Conservation (phyloP, 805 yeast species). For the Cyberlindnera suaveolens region DNA sequence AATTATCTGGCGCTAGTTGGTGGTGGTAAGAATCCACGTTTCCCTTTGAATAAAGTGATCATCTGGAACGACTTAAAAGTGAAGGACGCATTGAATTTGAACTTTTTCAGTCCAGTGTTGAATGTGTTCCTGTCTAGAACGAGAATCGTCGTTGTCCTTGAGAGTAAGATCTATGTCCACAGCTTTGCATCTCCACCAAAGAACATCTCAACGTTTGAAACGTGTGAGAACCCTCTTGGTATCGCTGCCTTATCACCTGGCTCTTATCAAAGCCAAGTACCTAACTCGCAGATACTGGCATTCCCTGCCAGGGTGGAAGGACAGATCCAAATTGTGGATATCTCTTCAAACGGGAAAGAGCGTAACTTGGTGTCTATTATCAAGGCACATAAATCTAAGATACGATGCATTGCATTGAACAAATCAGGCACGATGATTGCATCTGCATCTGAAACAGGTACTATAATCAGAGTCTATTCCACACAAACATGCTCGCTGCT, state of each 20-base stretch:
- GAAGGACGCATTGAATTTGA: slow-evolving; percentile 64
- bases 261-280: slow-evolving; percentile 15
- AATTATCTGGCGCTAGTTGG: slow-evolving; percentile 88
- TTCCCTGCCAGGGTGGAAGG: slow-evolving; percentile 75
- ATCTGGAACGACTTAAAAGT: slow-evolving; percentile 91
- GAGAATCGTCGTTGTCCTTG: slow-evolving; percentile 66
- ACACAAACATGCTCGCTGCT: slow-evolving; percentile 60
- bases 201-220: slow-evolving; percentile 33
- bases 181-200: slow-evolving; percentile 79
- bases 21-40: slow-evolving; percentile 77
- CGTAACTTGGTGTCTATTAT: slow-evolving; percentile 60
- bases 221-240: slow-evolving; percentile 24
- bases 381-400: slow-evolving; percentile 67
- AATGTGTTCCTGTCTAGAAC: slow-evolving; percentile 71
- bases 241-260: slow-evolving; percentile 23
- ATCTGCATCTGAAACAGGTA: slow-evolving; percentile 77
- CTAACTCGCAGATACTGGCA: slow-evolving; percentile 47
- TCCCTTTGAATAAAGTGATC: slow-evolving; percentile 70
- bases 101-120: slow-evolving; percentile 69
- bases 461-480: slow-evolving; percentile 69
- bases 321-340: slow-evolving; percentile 74
- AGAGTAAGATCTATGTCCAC: slow-evolving; percentile 63
- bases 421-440: slow-evolving; percentile 65
- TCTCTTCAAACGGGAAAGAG: slow-evolving; percentile 58
- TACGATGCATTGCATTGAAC: slow-evolving; percentile 59